phyloP scores from a whole-genome alignment of 495 filamentous ascomycete species.

The Parathielavia hyrcaniae region DNA sequence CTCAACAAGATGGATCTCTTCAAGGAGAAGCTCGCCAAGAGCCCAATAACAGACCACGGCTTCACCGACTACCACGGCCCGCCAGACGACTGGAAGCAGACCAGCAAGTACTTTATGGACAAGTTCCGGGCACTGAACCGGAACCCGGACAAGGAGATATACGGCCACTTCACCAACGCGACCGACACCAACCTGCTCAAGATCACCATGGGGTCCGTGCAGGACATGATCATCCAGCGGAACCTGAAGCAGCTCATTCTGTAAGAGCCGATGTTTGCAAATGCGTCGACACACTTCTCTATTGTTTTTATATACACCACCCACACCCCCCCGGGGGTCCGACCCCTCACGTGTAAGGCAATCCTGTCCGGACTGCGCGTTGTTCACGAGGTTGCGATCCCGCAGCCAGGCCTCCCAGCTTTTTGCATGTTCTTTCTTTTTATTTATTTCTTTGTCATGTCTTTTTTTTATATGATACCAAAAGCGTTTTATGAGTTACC shows the following conservation, averaged over 20 bases:
- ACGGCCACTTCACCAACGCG: constrained; percentile 89
- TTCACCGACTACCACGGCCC: constrained; percentile 82
- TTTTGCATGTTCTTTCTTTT: not conserved
- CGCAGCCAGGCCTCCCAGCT: not conserved
- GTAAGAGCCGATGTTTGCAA: constrained; percentile 47
- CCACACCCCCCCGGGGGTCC: not conserved
- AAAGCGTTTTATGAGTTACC: not conserved
- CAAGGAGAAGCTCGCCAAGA: constrained; percentile 74
- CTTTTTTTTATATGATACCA: constrained; percentile 16
- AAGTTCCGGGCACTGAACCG: constrained; percentile 84
- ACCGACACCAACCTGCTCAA: constrained; percentile 94
- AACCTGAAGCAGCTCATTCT: constrained; percentile 93
- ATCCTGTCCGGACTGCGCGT: constrained; percentile 4
- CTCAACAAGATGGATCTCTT: constrained; percentile 99
- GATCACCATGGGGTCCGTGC: constrained; percentile 94
- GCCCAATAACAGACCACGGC: constrained; percentile 74
- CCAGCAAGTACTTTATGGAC: constrained; percentile 80
- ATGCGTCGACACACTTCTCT: not conserved
- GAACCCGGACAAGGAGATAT: constrained; percentile 80
- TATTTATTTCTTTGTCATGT: not conserved
- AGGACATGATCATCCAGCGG: constrained; percentile 99
- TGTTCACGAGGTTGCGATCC: not conserved
- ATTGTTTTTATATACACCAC: no score
- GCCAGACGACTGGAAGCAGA: constrained; percentile 49
- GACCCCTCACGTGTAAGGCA: constrained; percentile 6